A percentile compares a stretch with the other conserved stretches of the same genome.
phyloP scores from a whole-genome alignment of 2,329 filamentous ascomycete species.

The Aspergillus puulaauensis region DNA sequence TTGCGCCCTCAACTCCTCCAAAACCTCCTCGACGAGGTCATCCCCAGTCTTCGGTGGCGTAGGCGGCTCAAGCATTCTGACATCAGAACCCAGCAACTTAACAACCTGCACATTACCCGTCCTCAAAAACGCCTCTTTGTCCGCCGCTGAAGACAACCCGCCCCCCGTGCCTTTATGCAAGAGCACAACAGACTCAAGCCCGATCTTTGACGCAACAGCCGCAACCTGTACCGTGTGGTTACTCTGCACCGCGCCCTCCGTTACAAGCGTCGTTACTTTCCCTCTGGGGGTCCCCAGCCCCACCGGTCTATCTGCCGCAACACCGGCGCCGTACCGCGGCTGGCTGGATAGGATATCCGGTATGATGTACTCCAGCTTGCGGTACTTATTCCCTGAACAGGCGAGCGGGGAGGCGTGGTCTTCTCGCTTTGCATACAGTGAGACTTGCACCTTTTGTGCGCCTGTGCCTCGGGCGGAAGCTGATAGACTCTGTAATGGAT shows the following conservation, averaged over 20 bases:
- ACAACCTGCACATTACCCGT: constrained; percentile 30
- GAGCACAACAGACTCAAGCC: constrained; percentile 26
- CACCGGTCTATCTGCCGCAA: neutral
- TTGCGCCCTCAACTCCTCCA: constrained; percentile 22
- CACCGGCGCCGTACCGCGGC: neutral
- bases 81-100: constrained; percentile 33
- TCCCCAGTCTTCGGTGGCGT: neutral
- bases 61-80: constrained; percentile 48
- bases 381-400: constrained; percentile 39
- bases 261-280: constrained; percentile 30
- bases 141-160: constrained; percentile 17
- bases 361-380: constrained; percentile 39
- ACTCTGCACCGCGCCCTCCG: constrained; percentile 38
- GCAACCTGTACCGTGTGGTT: constrained; percentile 39
- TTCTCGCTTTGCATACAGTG: constrained; percentile 34
- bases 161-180: constrained; percentile 31
- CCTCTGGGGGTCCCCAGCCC: neutral
- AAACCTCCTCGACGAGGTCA: constrained; percentile 37
- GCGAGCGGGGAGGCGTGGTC: constrained; percentile 36
- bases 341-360: constrained; percentile 30
- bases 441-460: constrained; percentile 10
- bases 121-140: constrained; percentile 22
- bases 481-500: constrained; percentile 22
- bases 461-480: neutral
- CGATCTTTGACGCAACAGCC: constrained; percentile 28